Conservation (phyloP, 257 asterid genomes). For the Solanum pimpinellifolium region DNA sequence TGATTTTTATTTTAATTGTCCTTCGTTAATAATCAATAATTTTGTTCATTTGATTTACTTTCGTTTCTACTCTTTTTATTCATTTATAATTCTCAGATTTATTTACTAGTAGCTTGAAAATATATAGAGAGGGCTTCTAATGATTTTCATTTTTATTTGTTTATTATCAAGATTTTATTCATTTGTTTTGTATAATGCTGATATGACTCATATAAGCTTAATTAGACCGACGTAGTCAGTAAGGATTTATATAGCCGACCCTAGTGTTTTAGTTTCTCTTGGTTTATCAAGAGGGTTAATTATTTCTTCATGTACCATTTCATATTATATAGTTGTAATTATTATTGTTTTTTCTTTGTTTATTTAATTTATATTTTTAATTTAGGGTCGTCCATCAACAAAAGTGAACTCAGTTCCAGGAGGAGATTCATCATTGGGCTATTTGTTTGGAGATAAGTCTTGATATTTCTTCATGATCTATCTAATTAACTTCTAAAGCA, state of each 20-base stretch:
- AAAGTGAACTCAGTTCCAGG: conserved; percentile 51
- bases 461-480: not conserved
- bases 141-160: not conserved
- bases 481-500: not conserved
- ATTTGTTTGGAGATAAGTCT: conserved; percentile 45
- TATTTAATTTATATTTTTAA: not conserved
- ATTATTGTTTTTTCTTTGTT: not conserved
- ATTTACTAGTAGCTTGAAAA: not conserved
- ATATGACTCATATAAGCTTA: not conserved
- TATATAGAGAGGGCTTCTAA: not conserved
- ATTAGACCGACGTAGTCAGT: not conserved
- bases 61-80: not conserved
- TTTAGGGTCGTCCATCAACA: conserved; percentile 49
- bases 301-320: not conserved
- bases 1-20: not conserved
- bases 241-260: not conserved
- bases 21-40: not conserved
- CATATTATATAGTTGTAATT: not conserved
- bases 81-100: not conserved
- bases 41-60: not conserved
- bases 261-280: not conserved
- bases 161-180: not conserved
- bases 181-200: not conserved
- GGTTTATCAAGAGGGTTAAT: not conserved
- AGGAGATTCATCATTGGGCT: conserved; percentile 54